phyloP scores from a whole-genome alignment of 208 protist genomes.

The Entamoeba histolytica region DNA sequence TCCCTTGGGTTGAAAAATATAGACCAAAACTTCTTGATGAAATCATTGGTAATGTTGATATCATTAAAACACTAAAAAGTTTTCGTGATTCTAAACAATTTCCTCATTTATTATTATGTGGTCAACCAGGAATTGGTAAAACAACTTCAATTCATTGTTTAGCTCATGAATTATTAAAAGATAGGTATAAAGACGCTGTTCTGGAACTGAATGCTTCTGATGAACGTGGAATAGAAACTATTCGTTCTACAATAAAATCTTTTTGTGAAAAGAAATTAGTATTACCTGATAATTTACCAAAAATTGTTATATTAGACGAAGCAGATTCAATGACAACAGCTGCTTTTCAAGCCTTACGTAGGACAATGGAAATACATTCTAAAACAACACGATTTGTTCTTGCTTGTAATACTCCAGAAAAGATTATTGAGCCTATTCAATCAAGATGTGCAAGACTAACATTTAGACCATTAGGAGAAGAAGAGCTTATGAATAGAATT shows the following conservation, averaged over 20 bases:
- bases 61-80: conserved; percentile 4
- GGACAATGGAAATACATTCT: conserved; percentile 22
- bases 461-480: conserved; percentile 41
- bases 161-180: not conserved
- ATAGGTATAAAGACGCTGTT: conserved; percentile 5
- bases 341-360: conserved; percentile 14
- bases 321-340: conserved; percentile 54
- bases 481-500: conserved; percentile 29
- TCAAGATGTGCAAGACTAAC: conserved; percentile 64
- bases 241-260: conserved; percentile 7
- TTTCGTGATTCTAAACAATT: conserved; percentile 8
- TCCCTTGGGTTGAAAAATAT: conserved; percentile 13
- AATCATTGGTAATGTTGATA: conserved; percentile 19
- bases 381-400: conserved; percentile 73
- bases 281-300: conserved; percentile 28
- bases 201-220: conserved; percentile 23
- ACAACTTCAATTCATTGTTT: conserved; percentile 21
- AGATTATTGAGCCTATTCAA: conserved; percentile 98
- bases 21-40: conserved; percentile 13
- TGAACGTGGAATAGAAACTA: conserved; percentile 14
- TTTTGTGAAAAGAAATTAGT: conserved; percentile 18
- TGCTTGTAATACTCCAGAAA: conserved; percentile 86
- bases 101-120: conserved; percentile 21
- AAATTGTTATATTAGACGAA: conserved; percentile 52
- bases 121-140: conserved; percentile 19